Evolutionary conservation across 2,329 filamentous ascomycete species (phyloP).

Genomic region (Aureobasidium sp.): DNA sequence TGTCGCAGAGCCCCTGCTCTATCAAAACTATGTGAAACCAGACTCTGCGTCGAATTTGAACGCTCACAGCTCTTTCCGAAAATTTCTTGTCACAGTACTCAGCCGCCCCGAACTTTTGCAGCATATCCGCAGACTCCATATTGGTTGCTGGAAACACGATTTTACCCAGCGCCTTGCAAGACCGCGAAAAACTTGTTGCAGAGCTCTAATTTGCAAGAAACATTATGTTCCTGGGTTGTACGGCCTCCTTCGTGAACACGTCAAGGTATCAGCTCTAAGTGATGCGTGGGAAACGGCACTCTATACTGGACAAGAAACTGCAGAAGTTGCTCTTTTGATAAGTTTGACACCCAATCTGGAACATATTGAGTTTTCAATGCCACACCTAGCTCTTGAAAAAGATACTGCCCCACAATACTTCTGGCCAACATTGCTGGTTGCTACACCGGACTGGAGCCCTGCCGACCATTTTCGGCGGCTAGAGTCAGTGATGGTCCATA

Average conservation of each 20-base stretch:
- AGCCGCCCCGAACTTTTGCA: not conserved
- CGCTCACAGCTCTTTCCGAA: not conserved
- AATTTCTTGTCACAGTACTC: not conserved
- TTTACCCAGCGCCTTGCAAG: too few relatives aligned
- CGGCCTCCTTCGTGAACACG: not conserved
- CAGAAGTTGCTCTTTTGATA: slow-evolving; percentile 3
- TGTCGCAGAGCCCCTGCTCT: not conserved
- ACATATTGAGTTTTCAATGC: slow-evolving; percentile 3
- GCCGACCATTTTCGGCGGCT: not conserved
- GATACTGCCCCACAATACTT: not conserved
- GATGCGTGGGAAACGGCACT: not conserved
- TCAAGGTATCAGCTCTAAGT: not conserved
- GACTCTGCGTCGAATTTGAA: not conserved
- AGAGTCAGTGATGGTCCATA: not conserved
- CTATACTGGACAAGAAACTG: not conserved
- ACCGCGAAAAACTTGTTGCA: too few relatives aligned
- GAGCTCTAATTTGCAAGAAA: not conserved
- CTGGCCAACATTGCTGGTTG: not conserved
- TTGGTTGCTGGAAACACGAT: not conserved
- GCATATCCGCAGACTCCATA: not conserved
- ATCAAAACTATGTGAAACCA: not conserved
- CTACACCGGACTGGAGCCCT: not conserved
- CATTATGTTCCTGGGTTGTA: not conserved
- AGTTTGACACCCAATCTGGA: slow-evolving; percentile 7
- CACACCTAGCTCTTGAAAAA: not conserved